These are phyloP conservation scores for Eucalyptus grandis DNA, from an alignment of 345 rosid species.

Conservation along the genomic window DNA sequence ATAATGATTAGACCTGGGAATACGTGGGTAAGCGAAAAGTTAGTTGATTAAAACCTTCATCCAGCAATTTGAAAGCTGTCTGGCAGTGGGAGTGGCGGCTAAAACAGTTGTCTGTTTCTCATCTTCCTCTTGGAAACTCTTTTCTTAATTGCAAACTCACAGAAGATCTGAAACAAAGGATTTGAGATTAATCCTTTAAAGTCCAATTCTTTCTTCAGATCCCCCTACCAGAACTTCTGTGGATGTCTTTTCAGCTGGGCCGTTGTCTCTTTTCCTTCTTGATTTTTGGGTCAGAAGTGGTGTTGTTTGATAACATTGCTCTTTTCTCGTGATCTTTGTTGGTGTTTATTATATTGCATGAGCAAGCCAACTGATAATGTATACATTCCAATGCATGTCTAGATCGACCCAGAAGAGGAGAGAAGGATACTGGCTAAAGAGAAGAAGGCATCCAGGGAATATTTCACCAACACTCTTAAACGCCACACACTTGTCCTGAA, in stretches of 20 bases:
- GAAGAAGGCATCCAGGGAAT: slow-evolving; percentile 69
- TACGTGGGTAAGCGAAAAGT: background rate
- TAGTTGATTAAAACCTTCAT: background rate
- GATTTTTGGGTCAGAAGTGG: background rate
- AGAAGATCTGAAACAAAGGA: background rate
- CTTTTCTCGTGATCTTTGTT: background rate
- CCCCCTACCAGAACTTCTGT: background rate
- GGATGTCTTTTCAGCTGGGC: background rate
- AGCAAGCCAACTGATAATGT: background rate
- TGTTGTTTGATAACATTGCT: background rate
- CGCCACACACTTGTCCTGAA: slow-evolving; percentile 74
- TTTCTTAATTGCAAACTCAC: background rate
- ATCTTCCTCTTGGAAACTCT: background rate
- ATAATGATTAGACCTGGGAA: background rate
- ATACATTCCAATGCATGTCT: background rate
- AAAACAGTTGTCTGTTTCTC: background rate
- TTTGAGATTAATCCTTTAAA: background rate
- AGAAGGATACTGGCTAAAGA: slow-evolving; percentile 67
- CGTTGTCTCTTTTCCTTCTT: background rate
- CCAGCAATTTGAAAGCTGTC: background rate
- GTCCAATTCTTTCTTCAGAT: background rate
- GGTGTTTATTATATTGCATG: background rate
- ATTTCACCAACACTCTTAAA: slow-evolving; percentile 47
- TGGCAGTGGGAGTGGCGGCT: background rate
- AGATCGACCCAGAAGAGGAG: slow-evolving; percentile 94